Evolutionary conservation across 108 stramenopile genomes (phyloP), one percentile per base, ranked within the genome.

Genomic region (Aurantiochytrium sp.): DNA sequence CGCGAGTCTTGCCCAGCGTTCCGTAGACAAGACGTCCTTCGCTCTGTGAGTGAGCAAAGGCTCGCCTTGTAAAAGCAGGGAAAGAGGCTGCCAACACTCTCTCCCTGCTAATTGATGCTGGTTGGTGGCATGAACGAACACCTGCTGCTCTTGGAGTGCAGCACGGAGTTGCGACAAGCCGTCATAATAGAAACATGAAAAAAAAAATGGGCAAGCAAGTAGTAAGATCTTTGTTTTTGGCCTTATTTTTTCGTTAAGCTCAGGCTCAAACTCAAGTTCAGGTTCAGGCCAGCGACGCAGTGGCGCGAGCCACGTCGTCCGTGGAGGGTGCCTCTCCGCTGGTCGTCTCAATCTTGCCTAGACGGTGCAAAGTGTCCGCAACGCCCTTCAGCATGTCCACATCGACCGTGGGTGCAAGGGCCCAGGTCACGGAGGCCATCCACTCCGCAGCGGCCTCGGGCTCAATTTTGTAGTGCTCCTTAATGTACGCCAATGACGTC

Each of bases 371-470:
- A 12, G 76, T 83, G 51, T 83, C 51, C 10, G 76, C 76, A 6
- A 83, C 76, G n/a, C 76, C 76, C 45, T 47, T 83, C 4, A 83
- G 76, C 76, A 83, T 83, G 3, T 23, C 76, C n/a, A 83, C 49
- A 35, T 83, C 76, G 19, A 83, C 76, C 51, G 1, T 8, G n/a
- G 76, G 76, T 12, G 45, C 76, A 6, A 47, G 23, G 19, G 76
- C 76, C 76, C 76, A 90, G 21, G n/a, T 53, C 21, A 90, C 90
- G 44, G 51, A 16, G 1, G 53, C 16, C 44, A 90, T 19, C 90
- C 90, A 90, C 55, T 19, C 23, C 35, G 42, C 43, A 10, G 87
- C 90, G 18, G 58, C 87, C 25, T 45, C 87, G 42, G 5, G 35
- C 53, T 71, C 21, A 23, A 90, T 23, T 51, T 18, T 44, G 71